A percentile compares a stretch with the other conserved stretches of the same genome.
phyloP scores from a whole-genome alignment of 495 filamentous ascomycete species.

The Neurospora sp. region DNA sequence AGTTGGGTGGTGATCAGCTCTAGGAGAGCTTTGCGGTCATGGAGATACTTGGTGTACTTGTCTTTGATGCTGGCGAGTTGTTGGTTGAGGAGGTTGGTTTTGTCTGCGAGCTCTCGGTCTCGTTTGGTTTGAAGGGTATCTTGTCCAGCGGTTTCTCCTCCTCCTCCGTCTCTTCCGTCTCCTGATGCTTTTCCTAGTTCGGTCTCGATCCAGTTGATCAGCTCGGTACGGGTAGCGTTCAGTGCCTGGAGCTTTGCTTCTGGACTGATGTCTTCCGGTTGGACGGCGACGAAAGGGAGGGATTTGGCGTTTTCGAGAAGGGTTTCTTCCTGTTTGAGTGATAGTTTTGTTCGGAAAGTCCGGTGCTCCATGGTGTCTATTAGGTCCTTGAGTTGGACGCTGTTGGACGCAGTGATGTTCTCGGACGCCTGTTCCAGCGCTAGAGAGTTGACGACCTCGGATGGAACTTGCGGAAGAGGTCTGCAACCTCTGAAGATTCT shows the following conservation, averaged over 20 bases:
- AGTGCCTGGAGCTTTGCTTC: constrained; percentile 38
- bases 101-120: constrained; percentile 3
- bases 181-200: constrained; percentile 47
- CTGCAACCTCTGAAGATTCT: constrained; percentile 33
- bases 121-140: constrained; percentile 23
- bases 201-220: constrained; percentile 64
- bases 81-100: constrained; percentile 33
- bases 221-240: constrained; percentile 46
- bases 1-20: constrained; percentile 16
- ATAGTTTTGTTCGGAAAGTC: constrained; percentile 50
- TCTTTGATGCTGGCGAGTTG: constrained; percentile 37
- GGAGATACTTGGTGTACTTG: constrained; percentile 38
- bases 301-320: constrained; percentile 48
- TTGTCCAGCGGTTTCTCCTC: constrained; percentile 26
- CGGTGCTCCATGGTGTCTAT: constrained; percentile 54
- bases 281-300: constrained; percentile 15
- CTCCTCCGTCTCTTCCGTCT: constrained; percentile 25
- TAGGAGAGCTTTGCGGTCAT: constrained; percentile 35
- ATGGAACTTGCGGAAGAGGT: constrained; percentile 37
- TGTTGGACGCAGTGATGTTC: constrained; percentile 1
- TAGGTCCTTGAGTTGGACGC: constrained; percentile 35
- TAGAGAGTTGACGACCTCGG: constrained; percentile 34
- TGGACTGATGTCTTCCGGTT: constrained; percentile 19
- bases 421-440: constrained; percentile 19
- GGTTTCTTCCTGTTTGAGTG: constrained; percentile 51